phyloP scores from a whole-genome alignment of 2,329 filamentous ascomycete genomes.

The Penicillium sp. region DNA sequence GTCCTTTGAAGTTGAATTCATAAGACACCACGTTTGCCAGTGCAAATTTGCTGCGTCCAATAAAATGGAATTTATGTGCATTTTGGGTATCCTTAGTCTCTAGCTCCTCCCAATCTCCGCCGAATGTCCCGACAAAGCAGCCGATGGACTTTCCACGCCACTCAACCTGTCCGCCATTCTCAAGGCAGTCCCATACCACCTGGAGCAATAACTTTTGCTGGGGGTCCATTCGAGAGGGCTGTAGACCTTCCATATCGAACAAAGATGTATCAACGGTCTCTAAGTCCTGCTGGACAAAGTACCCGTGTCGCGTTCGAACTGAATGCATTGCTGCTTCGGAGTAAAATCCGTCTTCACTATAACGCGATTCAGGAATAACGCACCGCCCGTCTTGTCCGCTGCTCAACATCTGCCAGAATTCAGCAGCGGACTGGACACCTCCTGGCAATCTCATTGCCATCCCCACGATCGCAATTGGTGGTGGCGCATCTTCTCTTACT shows the following conservation, averaged over 20 bases:
- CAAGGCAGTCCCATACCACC: constrained; percentile 30
- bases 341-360: constrained; percentile 25
- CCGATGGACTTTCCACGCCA: constrained; percentile 31
- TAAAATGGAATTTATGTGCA: not conserved
- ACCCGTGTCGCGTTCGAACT: constrained; percentile 7
- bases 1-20: constrained; percentile 29
- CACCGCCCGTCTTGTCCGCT: constrained; percentile 7
- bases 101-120: constrained; percentile 21
- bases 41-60: constrained; percentile 7
- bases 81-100: constrained; percentile 7
- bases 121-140: constrained; percentile 19
- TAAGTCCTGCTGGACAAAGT: constrained; percentile 20
- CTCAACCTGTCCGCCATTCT: constrained; percentile 26
- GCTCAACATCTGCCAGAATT: constrained; percentile 17
- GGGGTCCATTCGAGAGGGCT: constrained; percentile 26
- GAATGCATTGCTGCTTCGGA: constrained; percentile 7
- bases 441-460: constrained; percentile 22
- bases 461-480: constrained; percentile 6
- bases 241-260: constrained; percentile 30
- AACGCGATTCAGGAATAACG: constrained; percentile 24
- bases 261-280: constrained; percentile 18
- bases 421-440: constrained; percentile 2
- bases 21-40: constrained; percentile 19
- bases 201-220: constrained; percentile 33
- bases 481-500: too few relatives aligned